Percentiles rank a stretch among this genome's conserved stretches.
phyloP scores from a whole-genome alignment of 305 asterid genomes.

The Salvia sclarea region DNA sequence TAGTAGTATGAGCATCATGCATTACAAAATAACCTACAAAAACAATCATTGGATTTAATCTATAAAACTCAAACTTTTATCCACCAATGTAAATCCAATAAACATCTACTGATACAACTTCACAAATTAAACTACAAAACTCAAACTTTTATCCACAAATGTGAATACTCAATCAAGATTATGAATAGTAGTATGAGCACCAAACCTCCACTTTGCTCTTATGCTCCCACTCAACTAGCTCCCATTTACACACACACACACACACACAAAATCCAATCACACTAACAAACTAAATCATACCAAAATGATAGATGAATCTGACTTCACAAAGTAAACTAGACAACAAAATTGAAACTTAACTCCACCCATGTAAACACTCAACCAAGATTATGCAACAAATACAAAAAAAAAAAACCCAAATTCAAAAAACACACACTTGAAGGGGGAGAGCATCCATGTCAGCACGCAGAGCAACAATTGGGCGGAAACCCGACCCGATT shows the following conservation, averaged over 20 bases:
- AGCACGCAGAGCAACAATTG: slow-evolving; percentile 77
- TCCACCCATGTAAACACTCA: background rate
- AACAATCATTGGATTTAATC: no score
- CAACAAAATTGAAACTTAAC: background rate
- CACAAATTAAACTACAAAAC: no score
- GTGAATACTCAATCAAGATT: no score
- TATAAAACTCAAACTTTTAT: no score
- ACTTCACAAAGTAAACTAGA: background rate
- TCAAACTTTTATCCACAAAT: no score
- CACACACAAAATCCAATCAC: slow-evolving; percentile 19
- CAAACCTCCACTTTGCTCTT: slow-evolving; percentile 81
- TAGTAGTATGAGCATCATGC: no score
- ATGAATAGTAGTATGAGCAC: slow-evolving; percentile 82
- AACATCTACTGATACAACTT: no score
- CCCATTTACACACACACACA: slow-evolving; percentile 55
- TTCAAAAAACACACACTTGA: slow-evolving; percentile 41
- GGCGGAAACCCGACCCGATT: slow-evolving; percentile 63
- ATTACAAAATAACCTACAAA: no score
- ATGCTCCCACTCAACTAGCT: slow-evolving; percentile 80
- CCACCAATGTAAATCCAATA: no score
- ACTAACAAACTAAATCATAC: background rate
- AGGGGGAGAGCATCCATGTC: slow-evolving; percentile 85
- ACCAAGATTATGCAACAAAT: background rate
- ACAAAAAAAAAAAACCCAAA: background rate
- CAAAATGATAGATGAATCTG: background rate